Evolutionary conservation across 1,139 yeast species (phyloP), one percentile per base, ranked within the genome.

Genomic region (Pichia sp.): DNA sequence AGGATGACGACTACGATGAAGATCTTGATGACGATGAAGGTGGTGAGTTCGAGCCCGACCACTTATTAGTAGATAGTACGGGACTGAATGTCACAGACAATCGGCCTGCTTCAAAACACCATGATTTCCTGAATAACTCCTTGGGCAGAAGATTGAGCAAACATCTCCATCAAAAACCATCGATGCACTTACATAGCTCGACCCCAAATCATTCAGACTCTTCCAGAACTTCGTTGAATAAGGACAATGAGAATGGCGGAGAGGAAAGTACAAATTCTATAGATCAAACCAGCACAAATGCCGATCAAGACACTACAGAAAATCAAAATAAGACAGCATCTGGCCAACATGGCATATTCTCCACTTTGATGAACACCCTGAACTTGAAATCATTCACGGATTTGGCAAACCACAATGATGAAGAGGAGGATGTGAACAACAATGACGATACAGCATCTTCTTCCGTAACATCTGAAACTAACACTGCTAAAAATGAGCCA

Each of bases 311-410:
- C 4, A 29, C 16, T 10, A 32, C 19, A 23, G 42, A 36, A 5
- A 29, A 32, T 1, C 30, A 49, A 30, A 19, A 29, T 3, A 34
- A 42, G n/a, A 13, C n/a, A 4, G 29, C 47, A 19, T 11, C 53
- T 11, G 49, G 42, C 5, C 52, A 54, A 43, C 53, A 53, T 16
- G 67, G 69, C 1, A 43, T 66, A 1, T 47, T 66, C 7, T 63
- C 67, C 5, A 60, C 62, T 7, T 54, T 66, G 7, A 49, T 66
- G 53, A 64, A 62, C 36, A 59, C 68, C 2, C 58, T 66, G 40
- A 64, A 64, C 32, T 51, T 65, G 15, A 60, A 58, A 40, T 65
- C 69, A 0, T 59, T 60, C 10, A 46, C 62, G 1, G 64, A 60
- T 38, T 44, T 64, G 4, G 41, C 54, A 1, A 48, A 47, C n/a